Evolutionary conservation across 2,329 filamentous ascomycete genomes (phyloP), one percentile per base, ranked within the genome.

Genomic region (Lasiodiplodia citricola): DNA sequence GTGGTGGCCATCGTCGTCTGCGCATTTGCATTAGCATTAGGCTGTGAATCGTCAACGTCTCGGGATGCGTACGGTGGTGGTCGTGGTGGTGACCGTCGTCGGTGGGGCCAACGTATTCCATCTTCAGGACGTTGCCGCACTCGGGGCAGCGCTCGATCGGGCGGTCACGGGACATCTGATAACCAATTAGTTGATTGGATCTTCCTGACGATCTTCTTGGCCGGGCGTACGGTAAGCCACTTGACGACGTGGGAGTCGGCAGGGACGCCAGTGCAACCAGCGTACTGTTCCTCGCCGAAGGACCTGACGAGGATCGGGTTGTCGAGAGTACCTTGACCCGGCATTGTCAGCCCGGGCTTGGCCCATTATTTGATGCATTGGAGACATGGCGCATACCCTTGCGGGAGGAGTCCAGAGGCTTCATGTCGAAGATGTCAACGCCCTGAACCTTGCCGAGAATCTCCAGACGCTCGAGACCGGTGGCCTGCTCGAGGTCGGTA

Each of bases 391-490:
- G 44, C 85, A 73, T 87, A 92, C 95, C 95, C 83, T 88, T 88
- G 80, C 96, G 91, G 82, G 92, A 96, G 72, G 95, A 87, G 82
- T 98, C 96, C 76, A 99, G 89, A 72, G 96, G 96, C 83, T 90
- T 91, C 96, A 98, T 97, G 85, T 99, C 94, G 86, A 99, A 99
- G 81, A 98, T 87, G 80, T 99, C 96, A 77, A 97, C 86, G 74
- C 96, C 94, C 87, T 98, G 93, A 92, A 98, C 97, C 90, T 99
- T 99, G 84, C 96, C 96, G 81, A 99, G 87, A 79, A 99, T 96
- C 85, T 99, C 96, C 76, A 99, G 89, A 89, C 96, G 94, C 87
- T 99, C 96, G 70, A 98, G 88, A 92, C 96, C 96, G 76, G 96
- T 98, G 70, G 96, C 85, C 83, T 99, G 96, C 83, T 98, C 94